Conservation (phyloP, 2,329 filamentous ascomycete genomes). For the Trichoderma afroharzianum region DNA sequence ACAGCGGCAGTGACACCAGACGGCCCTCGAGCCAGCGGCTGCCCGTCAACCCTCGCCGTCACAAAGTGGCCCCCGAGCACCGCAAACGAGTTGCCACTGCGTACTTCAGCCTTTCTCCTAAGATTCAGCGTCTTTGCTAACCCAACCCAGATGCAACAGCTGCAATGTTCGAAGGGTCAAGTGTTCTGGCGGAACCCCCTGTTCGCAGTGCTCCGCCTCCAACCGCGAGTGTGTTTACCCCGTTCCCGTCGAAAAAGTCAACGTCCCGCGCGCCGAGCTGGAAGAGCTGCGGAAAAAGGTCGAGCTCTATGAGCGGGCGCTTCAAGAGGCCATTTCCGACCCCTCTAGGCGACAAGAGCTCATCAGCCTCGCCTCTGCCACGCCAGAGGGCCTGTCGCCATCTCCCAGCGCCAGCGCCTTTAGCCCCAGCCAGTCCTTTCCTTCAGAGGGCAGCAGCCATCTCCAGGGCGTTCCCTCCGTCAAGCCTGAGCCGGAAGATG, state of each 20-base stretch:
- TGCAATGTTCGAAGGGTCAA: conserved; percentile 52
- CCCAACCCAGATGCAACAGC: conserved; percentile 43
- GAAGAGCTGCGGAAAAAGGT: conserved; percentile 40
- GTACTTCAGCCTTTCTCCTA: conserved; percentile 27
- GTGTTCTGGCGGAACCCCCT: conserved; percentile 49
- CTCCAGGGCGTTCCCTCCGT: conserved; percentile 9
- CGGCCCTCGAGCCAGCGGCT: conserved; percentile 34
- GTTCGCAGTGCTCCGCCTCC: conserved; percentile 41
- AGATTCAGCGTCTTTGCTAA: background rate
- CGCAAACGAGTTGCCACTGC: conserved; percentile 48
- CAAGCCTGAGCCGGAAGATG: conserved; percentile 18
- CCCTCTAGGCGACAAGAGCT: conserved; percentile 33
- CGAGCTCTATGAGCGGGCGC: conserved; percentile 38
- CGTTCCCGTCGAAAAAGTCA: conserved; percentile 40
- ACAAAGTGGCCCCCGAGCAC: conserved; percentile 45
- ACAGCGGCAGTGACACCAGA: conserved; percentile 25
- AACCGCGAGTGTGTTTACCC: conserved; percentile 48
- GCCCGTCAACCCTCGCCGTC: conserved; percentile 48
- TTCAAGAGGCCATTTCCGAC: conserved; percentile 38
- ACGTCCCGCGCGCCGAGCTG: conserved; percentile 39
- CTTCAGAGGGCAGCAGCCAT: background rate
- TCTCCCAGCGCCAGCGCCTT: conserved; percentile 23
- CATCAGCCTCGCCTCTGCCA: conserved; percentile 26
- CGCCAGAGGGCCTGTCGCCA: conserved; percentile 22
- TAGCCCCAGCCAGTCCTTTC: background rate